phyloP scores from a whole-genome alignment of 176 grass and related monocot genomes.

The Oryza meridionalis region DNA sequence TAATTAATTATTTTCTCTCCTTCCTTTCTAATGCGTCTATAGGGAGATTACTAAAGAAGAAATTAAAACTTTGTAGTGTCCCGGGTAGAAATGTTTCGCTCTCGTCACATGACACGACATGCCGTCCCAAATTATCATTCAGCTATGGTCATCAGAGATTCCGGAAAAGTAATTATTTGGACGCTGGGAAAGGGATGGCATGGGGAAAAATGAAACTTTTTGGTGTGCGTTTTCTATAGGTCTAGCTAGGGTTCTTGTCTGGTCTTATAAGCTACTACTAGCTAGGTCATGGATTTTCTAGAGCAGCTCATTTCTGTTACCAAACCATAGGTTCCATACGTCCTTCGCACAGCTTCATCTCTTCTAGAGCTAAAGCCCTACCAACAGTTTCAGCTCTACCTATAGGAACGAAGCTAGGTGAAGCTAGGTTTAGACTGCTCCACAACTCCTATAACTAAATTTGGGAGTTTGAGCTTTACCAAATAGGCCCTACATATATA shows the following conservation, averaged over 20 bases:
- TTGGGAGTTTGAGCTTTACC: too few relatives aligned
- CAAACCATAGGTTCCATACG: background rate
- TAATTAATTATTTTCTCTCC: background rate
- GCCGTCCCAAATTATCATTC: slow-evolving; percentile 41
- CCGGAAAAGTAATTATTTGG: slow-evolving; percentile 22
- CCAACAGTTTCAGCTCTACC: too few relatives aligned
- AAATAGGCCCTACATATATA: too few relatives aligned
- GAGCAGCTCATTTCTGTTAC: background rate
- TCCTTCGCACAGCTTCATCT: too few relatives aligned
- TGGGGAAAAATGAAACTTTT: background rate
- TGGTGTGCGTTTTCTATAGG: background rate
- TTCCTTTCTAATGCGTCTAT: background rate
- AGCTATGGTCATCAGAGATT: slow-evolving; percentile 30
- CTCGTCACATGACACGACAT: slow-evolving; percentile 47
- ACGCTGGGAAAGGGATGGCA: background rate
- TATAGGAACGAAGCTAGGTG: accelerated
- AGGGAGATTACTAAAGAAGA: background rate
- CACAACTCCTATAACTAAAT: too few relatives aligned
- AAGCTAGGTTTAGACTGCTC: too few relatives aligned
- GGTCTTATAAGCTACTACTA: background rate
- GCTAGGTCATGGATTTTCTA: background rate
- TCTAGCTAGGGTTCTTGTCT: background rate
- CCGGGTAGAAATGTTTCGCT: background rate
- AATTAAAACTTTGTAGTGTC: background rate
- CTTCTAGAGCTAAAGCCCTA: too few relatives aligned